A percentile compares a stretch with the other conserved stretches of the same genome.
Evolutionary conservation across 176 grass and related monocot species (phyloP).

Genomic region (Zizania latifolia): DNA sequence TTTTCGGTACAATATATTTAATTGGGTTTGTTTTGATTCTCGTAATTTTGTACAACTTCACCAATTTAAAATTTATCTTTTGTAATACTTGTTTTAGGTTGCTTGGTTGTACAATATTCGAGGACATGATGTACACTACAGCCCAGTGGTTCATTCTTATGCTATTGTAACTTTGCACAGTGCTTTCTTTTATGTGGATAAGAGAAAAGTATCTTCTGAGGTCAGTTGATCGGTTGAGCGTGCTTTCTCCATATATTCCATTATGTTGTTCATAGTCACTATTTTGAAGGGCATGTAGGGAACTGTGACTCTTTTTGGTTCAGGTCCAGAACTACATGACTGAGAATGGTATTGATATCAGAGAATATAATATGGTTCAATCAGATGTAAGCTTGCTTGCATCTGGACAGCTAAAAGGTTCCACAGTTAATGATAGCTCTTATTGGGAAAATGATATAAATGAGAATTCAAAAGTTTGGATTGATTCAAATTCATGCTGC

Average conservation of each 20-base stretch:
- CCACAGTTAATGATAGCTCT: conserved; percentile 11
- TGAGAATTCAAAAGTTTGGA: conserved; percentile 57
- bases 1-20: conserved; percentile 7
- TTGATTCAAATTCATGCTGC: conserved; percentile 76
- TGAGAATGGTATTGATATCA: conserved; percentile 79
- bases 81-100: conserved; percentile 51
- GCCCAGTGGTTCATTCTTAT: conserved; percentile 94
- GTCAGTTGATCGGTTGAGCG: conserved; percentile 43
- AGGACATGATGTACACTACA: conserved; percentile 86
- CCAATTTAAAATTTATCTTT: conserved; percentile 9
- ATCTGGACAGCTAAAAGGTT: conserved; percentile 54
- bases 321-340: conserved; percentile 62
- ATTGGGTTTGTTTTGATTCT: conserved; percentile 13
- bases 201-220: conserved; percentile 75
- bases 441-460: conserved; percentile 28
- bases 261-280: neutral
- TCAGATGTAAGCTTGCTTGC: conserved; percentile 73
- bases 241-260: neutral
- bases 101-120: conserved; percentile 93
- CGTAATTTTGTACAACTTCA: neutral
- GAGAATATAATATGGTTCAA: conserved; percentile 62
- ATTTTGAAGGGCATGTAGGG: conserved; percentile 4
- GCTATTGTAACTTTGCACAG: conserved; percentile 64
- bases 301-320: conserved; percentile 1
- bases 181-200: conserved; percentile 97